These are phyloP conservation scores for Auricularia auricula-judae DNA, from an alignment of 768 basidiomycete genomes.

Conservation along the genomic window DNA sequence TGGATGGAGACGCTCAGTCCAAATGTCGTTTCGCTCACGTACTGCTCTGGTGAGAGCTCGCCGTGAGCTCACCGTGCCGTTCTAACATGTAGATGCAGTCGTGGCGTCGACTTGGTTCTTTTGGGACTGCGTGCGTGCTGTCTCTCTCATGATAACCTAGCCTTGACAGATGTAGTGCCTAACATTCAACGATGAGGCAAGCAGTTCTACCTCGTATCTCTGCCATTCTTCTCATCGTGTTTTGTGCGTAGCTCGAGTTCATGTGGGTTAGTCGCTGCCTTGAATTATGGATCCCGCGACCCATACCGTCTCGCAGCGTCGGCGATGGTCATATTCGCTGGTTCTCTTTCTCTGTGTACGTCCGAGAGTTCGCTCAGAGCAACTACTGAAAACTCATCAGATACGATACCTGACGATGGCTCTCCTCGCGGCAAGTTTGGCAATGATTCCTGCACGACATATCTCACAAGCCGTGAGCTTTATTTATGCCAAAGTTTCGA, in stretches of 20 bases:
- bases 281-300: neutral
- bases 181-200: neutral
- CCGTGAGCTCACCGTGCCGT: neutral
- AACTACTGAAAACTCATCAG: neutral
- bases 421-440: neutral
- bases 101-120: neutral
- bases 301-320: neutral
- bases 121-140: neutral
- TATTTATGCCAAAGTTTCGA: neutral
- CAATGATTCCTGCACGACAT: neutral
- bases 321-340: neutral
- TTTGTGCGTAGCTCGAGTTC: neutral
- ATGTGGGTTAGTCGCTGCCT: neutral
- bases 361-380: neutral
- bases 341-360: neutral
- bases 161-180: neutral
- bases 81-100: neutral
- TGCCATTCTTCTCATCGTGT: neutral
- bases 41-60: neutral
- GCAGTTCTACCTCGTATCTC: neutral
- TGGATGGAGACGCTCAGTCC: neutral
- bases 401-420: neutral
- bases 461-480: neutral
- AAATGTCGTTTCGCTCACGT: neutral
- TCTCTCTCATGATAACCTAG: neutral